Conservation (phyloP, 1,139 yeast genomes). For the Saccharomyces uvarum region DNA sequence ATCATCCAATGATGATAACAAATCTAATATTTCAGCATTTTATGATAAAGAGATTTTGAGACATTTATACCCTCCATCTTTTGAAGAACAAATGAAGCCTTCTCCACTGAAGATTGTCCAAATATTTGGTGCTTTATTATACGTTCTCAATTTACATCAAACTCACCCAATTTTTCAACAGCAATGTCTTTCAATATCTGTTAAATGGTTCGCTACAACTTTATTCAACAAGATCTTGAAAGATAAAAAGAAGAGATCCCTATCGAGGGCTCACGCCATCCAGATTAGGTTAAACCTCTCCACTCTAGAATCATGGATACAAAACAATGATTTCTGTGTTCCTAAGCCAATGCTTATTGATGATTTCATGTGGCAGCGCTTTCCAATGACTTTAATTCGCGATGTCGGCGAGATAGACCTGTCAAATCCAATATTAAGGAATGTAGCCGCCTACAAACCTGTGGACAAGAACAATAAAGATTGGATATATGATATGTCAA, state of each 20-base stretch:
- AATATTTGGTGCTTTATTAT: slow-evolving; percentile 78
- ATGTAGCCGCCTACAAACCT: slow-evolving; percentile 24
- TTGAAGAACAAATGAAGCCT: slow-evolving; percentile 63
- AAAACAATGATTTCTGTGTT: slow-evolving; percentile 51
- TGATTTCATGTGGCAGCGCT: slow-evolving; percentile 34
- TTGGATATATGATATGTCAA: slow-evolving; percentile 27
- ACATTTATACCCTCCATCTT: slow-evolving; percentile 66
- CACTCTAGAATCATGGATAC: slow-evolving; percentile 85
- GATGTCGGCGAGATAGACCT: slow-evolving; percentile 28
- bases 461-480: slow-evolving; percentile 16
- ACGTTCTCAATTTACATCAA: slow-evolving; percentile 74
- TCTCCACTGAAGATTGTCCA: slow-evolving; percentile 83
- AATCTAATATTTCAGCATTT: neutral
- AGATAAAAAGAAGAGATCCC: slow-evolving; percentile 49
- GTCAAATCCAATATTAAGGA: slow-evolving; percentile 17
- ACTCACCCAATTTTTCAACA: slow-evolving; percentile 69
- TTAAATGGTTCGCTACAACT: slow-evolving; percentile 68
- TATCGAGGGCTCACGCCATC: slow-evolving; percentile 78
- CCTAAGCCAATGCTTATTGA: slow-evolving; percentile 43
- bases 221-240: slow-evolving; percentile 67
- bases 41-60: slow-evolving; percentile 43
- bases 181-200: slow-evolving; percentile 70
- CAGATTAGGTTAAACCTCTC: slow-evolving; percentile 84
- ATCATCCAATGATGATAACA: slow-evolving; percentile 1
- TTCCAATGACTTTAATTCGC: slow-evolving; percentile 38